Evolutionary conservation across 805 yeast genomes (phyloP), one percentile per base, ranked within the genome.

Genomic region (Wickerhamiella australiensis): DNA sequence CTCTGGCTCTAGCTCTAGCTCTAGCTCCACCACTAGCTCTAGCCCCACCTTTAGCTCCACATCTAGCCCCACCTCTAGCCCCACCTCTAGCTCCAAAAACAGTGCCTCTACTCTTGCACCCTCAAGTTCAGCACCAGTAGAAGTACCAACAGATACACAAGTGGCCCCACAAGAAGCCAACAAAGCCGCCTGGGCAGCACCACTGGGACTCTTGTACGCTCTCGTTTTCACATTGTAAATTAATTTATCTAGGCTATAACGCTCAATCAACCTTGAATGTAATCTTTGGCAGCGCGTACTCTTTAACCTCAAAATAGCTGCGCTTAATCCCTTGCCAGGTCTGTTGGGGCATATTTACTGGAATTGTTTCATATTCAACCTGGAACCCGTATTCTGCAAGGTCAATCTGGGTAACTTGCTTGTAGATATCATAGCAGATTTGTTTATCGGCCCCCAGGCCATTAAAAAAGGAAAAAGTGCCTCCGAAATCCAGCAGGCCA

Each of bases 401-500:
- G 64, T 88, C 96, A 51, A 85, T 65, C 54, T 80, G 84, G 3
- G 85, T 95, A 50, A 88, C 79, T 57, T 78, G 75, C 63, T 77
- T 80, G 69, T 90, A 88, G 7, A 90, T 96, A 58, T 88, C 88
- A 60, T 82, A 82, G 56, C 82, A 76, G 12, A 82, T 70, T 57
- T 78, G 74, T 57, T 87, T 68, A 55, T 82, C 92, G 13, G 88
- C 90, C 21, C 92, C 92, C 8, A 84, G 71, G 0, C 97, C 97
- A 60, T 88, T 90, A 73, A 88, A 88, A 61, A 87, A 88, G 4
- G 95, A 85, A 55, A 88, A 87, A 0, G 78, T 74, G 7, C 96
- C 97, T 29, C 77, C 75, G 6, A 92, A 85, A 61, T 82, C 82
- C 56, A 88, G 66, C 46, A 88, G 67, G 0, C 95, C 96, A 17